Percentiles rank a stretch among this genome's conserved stretches.
These are phyloP conservation scores for Rhytidiadelphus loreus DNA, from an alignment of 225 moss, liverwort and hornwort species.

Conservation along the genomic window DNA sequence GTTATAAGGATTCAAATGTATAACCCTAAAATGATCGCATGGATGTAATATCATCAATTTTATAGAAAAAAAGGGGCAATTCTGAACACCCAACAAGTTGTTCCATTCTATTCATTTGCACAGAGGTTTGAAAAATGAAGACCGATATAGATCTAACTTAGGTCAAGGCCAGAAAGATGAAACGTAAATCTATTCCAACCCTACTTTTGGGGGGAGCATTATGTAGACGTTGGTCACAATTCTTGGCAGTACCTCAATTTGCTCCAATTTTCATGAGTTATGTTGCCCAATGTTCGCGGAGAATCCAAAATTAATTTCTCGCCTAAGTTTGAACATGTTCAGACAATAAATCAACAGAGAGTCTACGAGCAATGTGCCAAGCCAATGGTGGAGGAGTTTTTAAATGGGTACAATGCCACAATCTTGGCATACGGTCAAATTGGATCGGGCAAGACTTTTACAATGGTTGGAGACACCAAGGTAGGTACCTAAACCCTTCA, in stretches of 20 bases:
- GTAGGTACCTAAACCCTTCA: conserved; percentile 32
- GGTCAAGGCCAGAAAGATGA: rapidly evolving
- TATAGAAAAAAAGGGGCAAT: too few relatives aligned
- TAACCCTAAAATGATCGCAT: not conserved
- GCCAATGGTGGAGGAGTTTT: conserved; percentile 52
- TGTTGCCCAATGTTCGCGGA: rapidly evolving
- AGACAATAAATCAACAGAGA: conserved; percentile 61
- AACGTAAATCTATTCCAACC: too few relatives aligned
- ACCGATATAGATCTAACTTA: too few relatives aligned
- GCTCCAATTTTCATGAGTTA: not conserved
- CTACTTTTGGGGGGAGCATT: too few relatives aligned
- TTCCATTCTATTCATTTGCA: not conserved
- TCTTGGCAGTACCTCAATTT: too few relatives aligned
- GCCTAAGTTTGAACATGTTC: not conserved
- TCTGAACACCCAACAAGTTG: too few relatives aligned
- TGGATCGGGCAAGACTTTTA: conserved; percentile 86
- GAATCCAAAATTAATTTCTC: not conserved
- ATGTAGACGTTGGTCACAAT: not conserved
- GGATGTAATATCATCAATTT: too few relatives aligned
- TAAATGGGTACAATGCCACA: conserved; percentile 73
- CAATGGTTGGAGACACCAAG: conserved; percentile 75
- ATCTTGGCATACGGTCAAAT: conserved; percentile 77
- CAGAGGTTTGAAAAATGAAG: not conserved
- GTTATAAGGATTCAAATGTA: not conserved
- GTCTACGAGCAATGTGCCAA: conserved; percentile 59